These are phyloP conservation scores for Tetrahymena elliotti DNA, from an alignment of 73 alveolate species.

Conservation along the genomic window DNA sequence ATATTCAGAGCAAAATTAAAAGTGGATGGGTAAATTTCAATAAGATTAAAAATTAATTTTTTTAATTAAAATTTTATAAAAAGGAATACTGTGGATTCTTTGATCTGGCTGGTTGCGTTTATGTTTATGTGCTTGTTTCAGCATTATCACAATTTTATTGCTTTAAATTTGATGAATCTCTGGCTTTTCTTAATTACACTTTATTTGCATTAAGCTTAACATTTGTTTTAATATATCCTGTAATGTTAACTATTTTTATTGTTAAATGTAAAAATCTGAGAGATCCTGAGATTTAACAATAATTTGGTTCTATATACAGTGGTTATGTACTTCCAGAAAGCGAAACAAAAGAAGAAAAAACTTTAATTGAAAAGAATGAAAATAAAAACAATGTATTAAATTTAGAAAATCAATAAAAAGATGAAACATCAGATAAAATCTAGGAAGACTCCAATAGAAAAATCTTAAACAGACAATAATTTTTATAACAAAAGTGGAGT, in stretches of 20 bases:
- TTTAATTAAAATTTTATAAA: too few relatives aligned
- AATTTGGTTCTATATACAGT: background rate
- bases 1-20: background rate
- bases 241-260: background rate
- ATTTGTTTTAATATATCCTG: background rate
- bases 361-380: background rate
- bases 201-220: background rate
- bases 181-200: background rate
- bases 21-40: background rate
- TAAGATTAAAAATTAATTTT: too few relatives aligned
- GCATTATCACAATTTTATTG: background rate
- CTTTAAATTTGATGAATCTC: background rate
- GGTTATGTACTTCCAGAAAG: background rate
- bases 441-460: background rate
- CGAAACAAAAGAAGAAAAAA: background rate
- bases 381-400: background rate
- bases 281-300: background rate
- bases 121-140: background rate
- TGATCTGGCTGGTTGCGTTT: background rate
- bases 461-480: background rate
- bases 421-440: background rate
- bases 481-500: background rate
- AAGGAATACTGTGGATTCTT: background rate
- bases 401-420: background rate
- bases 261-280: background rate